Percentiles rank a stretch among this genome's conserved stretches.
These are phyloP conservation scores for Reticulascus tulasneorum DNA, from an alignment of 2,329 filamentous ascomycete species.

Conservation along the genomic window DNA sequence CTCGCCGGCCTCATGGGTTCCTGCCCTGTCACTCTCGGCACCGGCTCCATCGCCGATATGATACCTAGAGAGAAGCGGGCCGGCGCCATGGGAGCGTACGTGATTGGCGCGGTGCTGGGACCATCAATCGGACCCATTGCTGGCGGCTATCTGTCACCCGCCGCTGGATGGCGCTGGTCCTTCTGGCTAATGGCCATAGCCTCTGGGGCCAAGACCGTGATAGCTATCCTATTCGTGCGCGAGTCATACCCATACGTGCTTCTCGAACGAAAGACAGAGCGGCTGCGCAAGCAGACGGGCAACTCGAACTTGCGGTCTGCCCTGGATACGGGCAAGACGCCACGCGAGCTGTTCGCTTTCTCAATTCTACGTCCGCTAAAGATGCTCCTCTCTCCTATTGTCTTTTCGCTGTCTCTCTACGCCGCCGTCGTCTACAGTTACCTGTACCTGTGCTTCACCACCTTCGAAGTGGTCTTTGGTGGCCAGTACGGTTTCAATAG, in stretches of 20 bases:
- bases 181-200: constrained; percentile 62
- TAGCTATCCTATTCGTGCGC: constrained; percentile 19
- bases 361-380: constrained; percentile 39
- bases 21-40: constrained; percentile 50
- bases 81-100: constrained; percentile 50
- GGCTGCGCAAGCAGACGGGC: constrained; percentile 26
- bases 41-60: constrained; percentile 41
- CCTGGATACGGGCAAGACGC: constrained; percentile 7
- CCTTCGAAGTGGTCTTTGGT: constrained; percentile 34
- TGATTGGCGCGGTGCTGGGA: constrained; percentile 47
- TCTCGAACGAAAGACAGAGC: constrained; percentile 23
- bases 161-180: constrained; percentile 56
- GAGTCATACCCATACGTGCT: constrained; percentile 26
- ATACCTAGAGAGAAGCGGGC: constrained; percentile 27
- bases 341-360: constrained; percentile 23
- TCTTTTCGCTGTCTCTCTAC: constrained; percentile 39
- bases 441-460: constrained; percentile 34
- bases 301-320: constrained; percentile 18
- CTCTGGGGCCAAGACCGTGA: constrained; percentile 23
- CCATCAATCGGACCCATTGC: constrained; percentile 31
- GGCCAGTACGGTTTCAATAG: constrained; percentile 26
- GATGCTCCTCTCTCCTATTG: constrained; percentile 50
- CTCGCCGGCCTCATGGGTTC: constrained; percentile 49
- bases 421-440: constrained; percentile 30
- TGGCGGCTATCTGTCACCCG: constrained; percentile 60